Conservation (phyloP, 768 basidiomycete genomes). For the Serendipita sp. region DNA sequence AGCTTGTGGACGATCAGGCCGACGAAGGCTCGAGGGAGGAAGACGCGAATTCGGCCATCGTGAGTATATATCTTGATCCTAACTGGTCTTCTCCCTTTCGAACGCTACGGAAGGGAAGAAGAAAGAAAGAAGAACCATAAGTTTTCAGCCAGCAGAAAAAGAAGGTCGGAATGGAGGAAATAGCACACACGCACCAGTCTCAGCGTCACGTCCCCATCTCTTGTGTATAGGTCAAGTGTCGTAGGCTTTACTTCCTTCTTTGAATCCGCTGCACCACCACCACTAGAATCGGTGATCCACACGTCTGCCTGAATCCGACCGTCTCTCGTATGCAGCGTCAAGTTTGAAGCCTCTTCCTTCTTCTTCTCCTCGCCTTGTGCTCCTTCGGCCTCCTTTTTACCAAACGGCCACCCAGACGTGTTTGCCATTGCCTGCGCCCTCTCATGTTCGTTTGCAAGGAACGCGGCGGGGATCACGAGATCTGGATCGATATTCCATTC, state of each 20-base stretch:
- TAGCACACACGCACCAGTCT: neutral
- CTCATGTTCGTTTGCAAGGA: neutral
- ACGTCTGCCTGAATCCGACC: constrained; percentile 5
- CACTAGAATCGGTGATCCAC: neutral
- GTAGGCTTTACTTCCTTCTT: neutral
- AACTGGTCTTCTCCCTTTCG: neutral
- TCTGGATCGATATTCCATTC: neutral
- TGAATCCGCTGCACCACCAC: neutral
- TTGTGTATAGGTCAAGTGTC: neutral
- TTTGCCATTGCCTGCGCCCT: neutral
- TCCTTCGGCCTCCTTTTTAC: neutral
- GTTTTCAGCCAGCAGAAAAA: no score
- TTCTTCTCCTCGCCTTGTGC: neutral
- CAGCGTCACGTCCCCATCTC: neutral
- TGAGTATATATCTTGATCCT: neutral
- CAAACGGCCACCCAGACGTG: neutral
- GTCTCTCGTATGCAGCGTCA: neutral
- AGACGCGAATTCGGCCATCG: neutral
- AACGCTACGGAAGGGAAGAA: neutral
- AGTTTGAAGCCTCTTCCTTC: neutral
- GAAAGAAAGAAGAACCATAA: neutral
- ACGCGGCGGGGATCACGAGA: neutral
- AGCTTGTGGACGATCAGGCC: neutral
- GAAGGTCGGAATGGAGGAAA: neutral
- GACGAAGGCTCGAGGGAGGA: neutral